Conservation (phyloP, 768 basidiomycete genomes). For the Rhizopogon salebrosus region DNA sequence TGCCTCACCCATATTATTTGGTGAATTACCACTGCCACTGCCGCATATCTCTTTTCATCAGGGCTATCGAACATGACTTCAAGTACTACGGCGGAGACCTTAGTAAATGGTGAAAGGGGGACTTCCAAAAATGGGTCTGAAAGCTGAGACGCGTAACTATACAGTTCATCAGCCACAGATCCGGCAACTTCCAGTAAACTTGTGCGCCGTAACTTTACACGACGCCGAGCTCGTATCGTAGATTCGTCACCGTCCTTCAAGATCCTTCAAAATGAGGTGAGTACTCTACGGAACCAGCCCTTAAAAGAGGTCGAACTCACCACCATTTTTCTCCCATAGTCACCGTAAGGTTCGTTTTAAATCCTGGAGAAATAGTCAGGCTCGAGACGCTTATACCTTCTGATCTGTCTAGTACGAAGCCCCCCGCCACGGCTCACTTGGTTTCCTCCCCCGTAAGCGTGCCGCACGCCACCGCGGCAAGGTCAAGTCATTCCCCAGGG, state of each 20-base stretch:
- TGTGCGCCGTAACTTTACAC: neutral
- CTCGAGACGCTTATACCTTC: constrained; percentile 16
- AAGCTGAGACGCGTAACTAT: constrained; percentile 11
- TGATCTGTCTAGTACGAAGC: constrained; percentile 78
- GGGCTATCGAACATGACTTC: neutral
- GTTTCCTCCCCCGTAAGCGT: constrained; percentile 95
- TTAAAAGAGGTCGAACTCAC: constrained; percentile 12
- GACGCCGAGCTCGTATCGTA: constrained; percentile 2
- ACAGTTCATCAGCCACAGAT: constrained; percentile 27
- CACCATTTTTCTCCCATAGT: constrained; percentile 35
- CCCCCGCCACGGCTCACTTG: constrained; percentile 96
- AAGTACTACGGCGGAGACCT: no score
- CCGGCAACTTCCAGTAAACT: constrained; percentile 21
- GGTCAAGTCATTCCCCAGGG: constrained; percentile 99
- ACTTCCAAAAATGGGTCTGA: constrained; percentile 4
- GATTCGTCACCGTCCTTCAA: constrained; percentile 13
- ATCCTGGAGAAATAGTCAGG: constrained; percentile 16
- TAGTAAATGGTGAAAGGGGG: constrained; percentile 12
- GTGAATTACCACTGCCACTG: no score
- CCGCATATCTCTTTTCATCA: no score
- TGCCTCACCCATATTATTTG: no score
- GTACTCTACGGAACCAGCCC: constrained; percentile 10
- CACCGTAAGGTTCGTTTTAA: constrained; percentile 71
- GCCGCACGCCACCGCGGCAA: constrained; percentile 96
- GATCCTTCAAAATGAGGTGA: constrained; percentile 57